Percentiles rank a stretch among this genome's conserved stretches.
Evolutionary conservation across 352 stramenopile genomes (phyloP).

Genomic region (Phytophthora hibernalis): DNA sequence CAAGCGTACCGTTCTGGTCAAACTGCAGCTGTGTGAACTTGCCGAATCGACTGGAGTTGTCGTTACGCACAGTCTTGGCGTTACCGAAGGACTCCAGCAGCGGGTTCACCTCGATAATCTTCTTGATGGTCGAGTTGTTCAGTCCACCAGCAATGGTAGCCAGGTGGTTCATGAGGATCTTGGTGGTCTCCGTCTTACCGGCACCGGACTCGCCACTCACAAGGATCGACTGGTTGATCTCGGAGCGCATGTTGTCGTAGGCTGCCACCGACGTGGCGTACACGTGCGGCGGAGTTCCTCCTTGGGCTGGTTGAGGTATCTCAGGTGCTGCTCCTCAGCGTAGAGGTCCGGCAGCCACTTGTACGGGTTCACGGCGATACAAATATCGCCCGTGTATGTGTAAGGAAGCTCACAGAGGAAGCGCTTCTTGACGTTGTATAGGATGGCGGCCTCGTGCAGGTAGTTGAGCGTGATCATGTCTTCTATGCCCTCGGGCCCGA

Average conservation of each 20-base stretch:
- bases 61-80: constrained; percentile 97
- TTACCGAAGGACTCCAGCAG: constrained; percentile 99
- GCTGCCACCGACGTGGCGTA: constrained; percentile 82
- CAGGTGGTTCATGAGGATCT: constrained; percentile 92
- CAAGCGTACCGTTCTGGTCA: constrained; percentile 76
- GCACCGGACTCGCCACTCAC: constrained; percentile 90
- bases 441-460: constrained; percentile 90
- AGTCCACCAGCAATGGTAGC: constrained; percentile 77
- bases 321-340: constrained; percentile 73
- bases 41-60: constrained; percentile 97
- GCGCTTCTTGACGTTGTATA: constrained; percentile 90
- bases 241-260: constrained; percentile 79
- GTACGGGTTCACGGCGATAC: constrained; percentile 98
- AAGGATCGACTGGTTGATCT: constrained; percentile 87
- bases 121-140: constrained; percentile 95
- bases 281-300: constrained; percentile 82
- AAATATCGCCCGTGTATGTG: constrained; percentile 97
- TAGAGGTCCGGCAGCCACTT: constrained; percentile 92
- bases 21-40: constrained; percentile 98
- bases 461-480: constrained; percentile 92
- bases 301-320: constrained; percentile 79
- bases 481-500: constrained; percentile 72
- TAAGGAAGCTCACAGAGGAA: constrained; percentile 92
- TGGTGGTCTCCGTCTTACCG: constrained; percentile 95
- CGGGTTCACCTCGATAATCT: constrained; percentile 98